A percentile compares a stretch with the other conserved stretches of the same genome.
Evolutionary conservation across 768 basidiomycete species (phyloP).

Genomic region (Rhizopogon sp.): DNA sequence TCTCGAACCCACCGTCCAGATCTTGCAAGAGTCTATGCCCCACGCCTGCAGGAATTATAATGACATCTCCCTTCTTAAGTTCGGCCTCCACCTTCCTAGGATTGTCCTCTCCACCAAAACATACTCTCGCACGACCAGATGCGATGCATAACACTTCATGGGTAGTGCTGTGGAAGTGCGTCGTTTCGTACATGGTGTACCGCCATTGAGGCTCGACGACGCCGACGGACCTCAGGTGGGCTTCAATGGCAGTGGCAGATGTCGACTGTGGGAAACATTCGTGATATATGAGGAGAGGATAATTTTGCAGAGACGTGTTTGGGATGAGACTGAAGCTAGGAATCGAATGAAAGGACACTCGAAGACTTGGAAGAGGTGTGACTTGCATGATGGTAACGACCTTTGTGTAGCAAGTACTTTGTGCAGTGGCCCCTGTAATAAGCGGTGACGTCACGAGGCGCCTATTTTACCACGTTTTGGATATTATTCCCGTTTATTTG

Average conservation of each 20-base stretch:
- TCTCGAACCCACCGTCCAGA: slow-evolving; percentile 25
- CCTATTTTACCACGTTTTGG: not conserved
- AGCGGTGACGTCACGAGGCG: not conserved
- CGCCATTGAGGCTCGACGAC: slow-evolving; percentile 36
- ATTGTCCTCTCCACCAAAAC: slow-evolving; percentile 36
- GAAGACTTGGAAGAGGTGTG: slow-evolving; percentile 20
- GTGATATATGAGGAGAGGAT: slow-evolving; percentile 36
- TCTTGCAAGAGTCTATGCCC: slow-evolving; percentile 32
- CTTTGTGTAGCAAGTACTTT: no score
- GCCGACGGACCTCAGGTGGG: slow-evolving; percentile 28
- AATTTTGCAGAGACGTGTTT: slow-evolving; percentile 30
- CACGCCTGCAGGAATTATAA: slow-evolving; percentile 38
- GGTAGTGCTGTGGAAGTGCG: slow-evolving; percentile 39
- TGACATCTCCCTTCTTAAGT: slow-evolving; percentile 33
- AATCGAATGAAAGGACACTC: slow-evolving; percentile 26
- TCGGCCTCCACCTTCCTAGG: slow-evolving; percentile 25
- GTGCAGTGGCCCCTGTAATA: not conserved
- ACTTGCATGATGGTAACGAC: not conserved
- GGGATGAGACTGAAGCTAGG: slow-evolving; percentile 28
- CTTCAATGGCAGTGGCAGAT: slow-evolving; percentile 23
- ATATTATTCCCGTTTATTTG: no score
- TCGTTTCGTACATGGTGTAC: slow-evolving; percentile 36
- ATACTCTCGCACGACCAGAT: slow-evolving; percentile 29
- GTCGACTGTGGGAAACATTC: slow-evolving; percentile 20
- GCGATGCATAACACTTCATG: slow-evolving; percentile 36